A percentile compares a stretch with the other conserved stretches of the same genome.
These are phyloP conservation scores for Liquidambar formosana DNA, from an alignment of 164 flowering plant genomes.

Conservation along the genomic window DNA sequence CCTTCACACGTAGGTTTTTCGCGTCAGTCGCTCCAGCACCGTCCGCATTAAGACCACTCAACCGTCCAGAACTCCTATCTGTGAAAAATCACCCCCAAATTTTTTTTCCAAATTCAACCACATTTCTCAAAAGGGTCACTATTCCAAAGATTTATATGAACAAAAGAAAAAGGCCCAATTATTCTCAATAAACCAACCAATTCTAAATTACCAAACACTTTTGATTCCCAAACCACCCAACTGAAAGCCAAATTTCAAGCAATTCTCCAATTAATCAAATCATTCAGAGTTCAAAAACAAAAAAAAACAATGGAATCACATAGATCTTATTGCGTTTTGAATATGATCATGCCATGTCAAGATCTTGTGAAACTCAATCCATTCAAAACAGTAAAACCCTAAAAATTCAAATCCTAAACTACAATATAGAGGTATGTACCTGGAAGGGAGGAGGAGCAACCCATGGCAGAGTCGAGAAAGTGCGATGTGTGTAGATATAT, in stretches of 20 bases:
- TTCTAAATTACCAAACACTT: constrained; percentile 1
- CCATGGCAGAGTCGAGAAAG: constrained; percentile 21
- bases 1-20: constrained; percentile 84
- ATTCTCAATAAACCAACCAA: neutral
- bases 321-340: too few species aligned
- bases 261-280: neutral
- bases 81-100: constrained; percentile 8
- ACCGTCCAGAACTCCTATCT: constrained; percentile 52
- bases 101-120: neutral
- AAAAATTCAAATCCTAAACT: neutral
- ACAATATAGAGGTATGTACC: constrained; percentile 19
- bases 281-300: neutral
- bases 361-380: too few species aligned
- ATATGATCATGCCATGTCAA: too few species aligned
- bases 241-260: neutral
- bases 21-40: constrained; percentile 50
- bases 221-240: neutral
- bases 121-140: neutral
- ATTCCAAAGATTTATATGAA: neutral
- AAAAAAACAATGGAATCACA: too few species aligned
- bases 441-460: constrained; percentile 47
- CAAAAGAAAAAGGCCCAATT: neutral
- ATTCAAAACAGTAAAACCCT: neutral
- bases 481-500: too few species aligned
- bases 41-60: constrained; percentile 52